Evolutionary conservation across 805 yeast species (phyloP), one percentile per base, ranked within the genome.

Genomic region (Spathaspora sp.): DNA sequence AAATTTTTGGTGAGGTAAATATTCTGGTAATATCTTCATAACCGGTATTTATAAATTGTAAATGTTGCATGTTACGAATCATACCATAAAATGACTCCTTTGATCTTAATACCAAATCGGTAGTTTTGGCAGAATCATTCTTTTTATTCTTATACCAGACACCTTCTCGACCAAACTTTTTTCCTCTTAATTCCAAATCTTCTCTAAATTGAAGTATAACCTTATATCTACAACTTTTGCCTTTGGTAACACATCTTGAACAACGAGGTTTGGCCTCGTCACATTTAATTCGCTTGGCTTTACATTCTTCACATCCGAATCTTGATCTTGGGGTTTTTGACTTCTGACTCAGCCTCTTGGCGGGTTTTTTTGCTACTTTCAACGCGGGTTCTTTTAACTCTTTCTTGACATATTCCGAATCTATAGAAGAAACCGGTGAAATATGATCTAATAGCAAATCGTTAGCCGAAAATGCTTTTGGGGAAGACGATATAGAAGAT

Each of bases 251-350:
- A 47, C 69, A 65, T 28, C 60, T 42, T 8, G 54, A 16, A 31
- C 69, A 65, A 7, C 44, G 42, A 6, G 69, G 69, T 44, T 62
- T 65, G 11, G 31, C n/a, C 51, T 64, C 69, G 46, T 65, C 68
- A 51, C 69, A 65, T 56, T 65, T 65, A 42, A 59, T 48, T 35
- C 62, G 52, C 44, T 51, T 58, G 12, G 51, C 46, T 42, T 58
- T 57, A 49, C 69, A 65, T 28, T 51, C 56, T 19, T 56, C 59
- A 46, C 69, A 65, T 12, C 68, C 69, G 35, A 53, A 52, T 26
- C 65, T 52, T 12, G 68, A 63, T 20, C 68, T 46, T 14, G 52
- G 35, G 12, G 44, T 20, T n/a, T 47, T 47, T 28, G 50, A 40
- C 26, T 51, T 51, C n/a, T 42, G 47, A 16, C 29, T 47, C 23